Evolutionary conservation across 2,329 filamentous ascomycete genomes (phyloP), one percentile per base, ranked within the genome.

Genomic region (Capronia coronata): DNA sequence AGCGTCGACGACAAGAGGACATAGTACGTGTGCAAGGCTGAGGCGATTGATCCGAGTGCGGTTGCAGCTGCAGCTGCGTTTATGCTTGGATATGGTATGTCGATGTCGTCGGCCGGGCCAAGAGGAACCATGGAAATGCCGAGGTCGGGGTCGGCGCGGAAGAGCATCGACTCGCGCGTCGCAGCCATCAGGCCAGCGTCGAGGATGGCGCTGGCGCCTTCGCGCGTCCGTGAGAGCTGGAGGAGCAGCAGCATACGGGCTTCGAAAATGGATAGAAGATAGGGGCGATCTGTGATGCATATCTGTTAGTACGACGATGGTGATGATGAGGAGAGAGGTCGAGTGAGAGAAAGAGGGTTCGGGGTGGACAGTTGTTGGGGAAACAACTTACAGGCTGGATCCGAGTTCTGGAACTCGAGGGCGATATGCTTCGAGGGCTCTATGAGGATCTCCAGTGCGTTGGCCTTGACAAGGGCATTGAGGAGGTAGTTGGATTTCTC

Each of bases 371-470:
- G n/a, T n/a, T n/a, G n/a, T n/a, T n/a, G n/a, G n/a, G n/a, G n/a
- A n/a, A n/a, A n/a, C n/a, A 18, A 44, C 73, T 63, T 73, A 84
- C 83, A 78, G 58, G 71, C 71, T 54, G 68, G 67, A 61, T 77
- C 72, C 27, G 77, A 72, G 48, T 78, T 75, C 46, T 77, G 75
- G 68, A 87, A 79, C 60, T 96, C 90, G 9, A 78, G 69, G 53
- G 90, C 79, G 44, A 96, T 79, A 58, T 79, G 77, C 59, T 86
- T 83, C 49, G 98, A 78, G 44, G 87, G 87, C 68, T 97, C 91
- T 45, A 98, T 83, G 23, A 97, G 78, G 22, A 97, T 83, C 43
- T 86, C 86, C 43, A 96, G 79, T 65, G 96, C 95, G 69, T 98
- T 98, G 40, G 94, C 79, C 49, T 86, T 81, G 61, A 86, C 84